Percentiles rank a stretch among this genome's conserved stretches.
These are phyloP conservation scores for Hyphopichia wangnamkhiaoensis DNA, from an alignment of 1,139 yeast species.

Conservation along the genomic window DNA sequence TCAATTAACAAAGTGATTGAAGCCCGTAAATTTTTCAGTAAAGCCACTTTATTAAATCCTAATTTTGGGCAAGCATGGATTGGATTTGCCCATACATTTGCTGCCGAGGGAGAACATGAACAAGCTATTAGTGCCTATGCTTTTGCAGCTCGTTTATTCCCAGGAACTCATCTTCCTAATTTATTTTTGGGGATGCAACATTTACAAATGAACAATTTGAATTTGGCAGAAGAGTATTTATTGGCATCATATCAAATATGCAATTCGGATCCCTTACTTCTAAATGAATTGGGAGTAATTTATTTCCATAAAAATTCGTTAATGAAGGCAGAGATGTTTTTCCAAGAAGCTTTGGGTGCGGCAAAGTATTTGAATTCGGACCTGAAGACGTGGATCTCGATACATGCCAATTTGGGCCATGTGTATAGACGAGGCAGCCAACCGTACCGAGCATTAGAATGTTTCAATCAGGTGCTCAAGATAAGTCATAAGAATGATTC, in stretches of 20 bases:
- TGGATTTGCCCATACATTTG: slow-evolving; percentile 97
- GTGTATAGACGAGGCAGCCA: slow-evolving; percentile 73
- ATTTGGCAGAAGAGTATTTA: slow-evolving; percentile 84
- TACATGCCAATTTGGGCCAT: slow-evolving; percentile 88
- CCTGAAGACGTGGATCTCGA: slow-evolving; percentile 82
- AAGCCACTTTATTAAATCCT: slow-evolving; percentile 86
- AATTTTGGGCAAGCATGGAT: slow-evolving; percentile 97
- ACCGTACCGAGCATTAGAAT: slow-evolving; percentile 65
- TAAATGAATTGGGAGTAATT: slow-evolving; percentile 92
- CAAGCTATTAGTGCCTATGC: slow-evolving; percentile 98
- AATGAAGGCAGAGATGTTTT: slow-evolving; percentile 66
- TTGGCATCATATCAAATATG: slow-evolving; percentile 76
- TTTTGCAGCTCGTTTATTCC: slow-evolving; percentile 90
- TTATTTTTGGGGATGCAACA: slow-evolving; percentile 96
- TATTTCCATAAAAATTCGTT: slow-evolving; percentile 76
- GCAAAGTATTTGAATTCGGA: slow-evolving; percentile 74
- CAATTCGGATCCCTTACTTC: slow-evolving; percentile 77
- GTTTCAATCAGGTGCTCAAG: slow-evolving; percentile 75
- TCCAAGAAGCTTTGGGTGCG: slow-evolving; percentile 71
- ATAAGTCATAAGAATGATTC: slow-evolving; percentile 69
- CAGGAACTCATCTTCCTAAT: slow-evolving; percentile 91
- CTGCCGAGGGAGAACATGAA: slow-evolving; percentile 97
- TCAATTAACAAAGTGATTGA: slow-evolving; percentile 73
- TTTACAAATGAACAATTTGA: slow-evolving; percentile 78
- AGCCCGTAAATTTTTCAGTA: slow-evolving; percentile 85